Percentiles rank a stretch among this genome's conserved stretches.
phyloP scores from a whole-genome alignment of 208 protist species.

The Trypanosoma caninum region DNA sequence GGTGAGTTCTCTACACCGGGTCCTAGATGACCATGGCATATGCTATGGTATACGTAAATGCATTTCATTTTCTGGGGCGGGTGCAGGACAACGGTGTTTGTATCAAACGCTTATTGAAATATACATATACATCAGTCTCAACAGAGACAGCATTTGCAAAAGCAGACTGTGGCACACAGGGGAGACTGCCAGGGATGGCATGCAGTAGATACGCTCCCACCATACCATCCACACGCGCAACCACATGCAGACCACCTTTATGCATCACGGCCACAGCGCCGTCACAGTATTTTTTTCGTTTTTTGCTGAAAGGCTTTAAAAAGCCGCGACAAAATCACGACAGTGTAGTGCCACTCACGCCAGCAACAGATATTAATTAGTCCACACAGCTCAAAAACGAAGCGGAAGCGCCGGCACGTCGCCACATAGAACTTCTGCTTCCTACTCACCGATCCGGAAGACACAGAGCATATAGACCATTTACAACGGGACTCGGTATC shows the following conservation, averaged over 20 bases:
- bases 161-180: slow-evolving; percentile 28
- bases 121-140: slow-evolving; percentile 19
- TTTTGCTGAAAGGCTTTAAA: slow-evolving; percentile 11
- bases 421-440: background rate
- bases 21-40: too few species aligned
- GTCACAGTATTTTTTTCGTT: slow-evolving; percentile 43
- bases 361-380: slow-evolving; percentile 32
- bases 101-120: slow-evolving; percentile 25
- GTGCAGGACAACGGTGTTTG: slow-evolving; percentile 27
- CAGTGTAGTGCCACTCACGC: slow-evolving; percentile 33
- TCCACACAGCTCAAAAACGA: slow-evolving; percentile 31
- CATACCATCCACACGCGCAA: slow-evolving; percentile 39
- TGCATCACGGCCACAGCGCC: slow-evolving; percentile 34
- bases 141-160: slow-evolving; percentile 29
- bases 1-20: too few species aligned
- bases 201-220: slow-evolving; percentile 27
- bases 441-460: background rate
- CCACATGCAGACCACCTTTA: slow-evolving; percentile 34
- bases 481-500: background rate
- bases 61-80: too few species aligned
- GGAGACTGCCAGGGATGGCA: slow-evolving; percentile 27
- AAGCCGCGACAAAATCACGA: slow-evolving; percentile 26
- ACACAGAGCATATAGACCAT: background rate
- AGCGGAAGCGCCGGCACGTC: slow-evolving; percentile 3
- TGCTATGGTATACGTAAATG: too few species aligned